Percentiles rank a stretch among this genome's conserved stretches.
Evolutionary conservation across 306 rosid genomes (phyloP).

Genomic region (Argentina anserina): DNA sequence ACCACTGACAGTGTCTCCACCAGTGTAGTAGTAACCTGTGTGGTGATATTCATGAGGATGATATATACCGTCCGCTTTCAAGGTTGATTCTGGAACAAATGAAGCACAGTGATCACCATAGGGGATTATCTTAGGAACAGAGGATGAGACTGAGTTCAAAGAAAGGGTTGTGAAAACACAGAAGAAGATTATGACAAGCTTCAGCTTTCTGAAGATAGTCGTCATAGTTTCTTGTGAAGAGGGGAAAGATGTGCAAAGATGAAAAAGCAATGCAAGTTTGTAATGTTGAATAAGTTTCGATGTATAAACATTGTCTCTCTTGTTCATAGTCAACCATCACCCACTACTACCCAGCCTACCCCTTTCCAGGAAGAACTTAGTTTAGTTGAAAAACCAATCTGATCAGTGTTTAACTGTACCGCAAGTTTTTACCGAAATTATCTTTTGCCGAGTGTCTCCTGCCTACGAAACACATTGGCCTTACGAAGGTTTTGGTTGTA

Average conservation of each 20-base stretch:
- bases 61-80: neutral
- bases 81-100: conserved; percentile 28
- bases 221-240: neutral
- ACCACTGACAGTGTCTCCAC: conserved; percentile 15
- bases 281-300: too few species aligned
- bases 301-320: neutral
- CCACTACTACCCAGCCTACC: neutral
- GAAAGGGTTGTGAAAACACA: conserved; percentile 12
- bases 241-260: neutral
- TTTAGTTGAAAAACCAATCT: neutral
- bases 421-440: neutral
- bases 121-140: conserved; percentile 4
- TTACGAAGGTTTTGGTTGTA: neutral
- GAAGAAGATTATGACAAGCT: conserved; percentile 7
- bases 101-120: conserved; percentile 48
- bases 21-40: conserved; percentile 37
- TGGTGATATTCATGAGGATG: conserved; percentile 12
- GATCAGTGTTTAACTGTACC: neutral
- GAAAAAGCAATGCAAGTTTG: neutral
- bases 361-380: neutral
- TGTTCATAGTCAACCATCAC: neutral
- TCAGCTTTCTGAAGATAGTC: conserved; percentile 13
- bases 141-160: conserved; percentile 21
- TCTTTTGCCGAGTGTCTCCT: neutral
- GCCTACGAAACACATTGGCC: neutral